A percentile compares a stretch with the other conserved stretches of the same genome.
These are phyloP conservation scores for Neofusicoccum sp. DNA, from an alignment of 2,329 filamentous ascomycete genomes.

Conservation along the genomic window DNA sequence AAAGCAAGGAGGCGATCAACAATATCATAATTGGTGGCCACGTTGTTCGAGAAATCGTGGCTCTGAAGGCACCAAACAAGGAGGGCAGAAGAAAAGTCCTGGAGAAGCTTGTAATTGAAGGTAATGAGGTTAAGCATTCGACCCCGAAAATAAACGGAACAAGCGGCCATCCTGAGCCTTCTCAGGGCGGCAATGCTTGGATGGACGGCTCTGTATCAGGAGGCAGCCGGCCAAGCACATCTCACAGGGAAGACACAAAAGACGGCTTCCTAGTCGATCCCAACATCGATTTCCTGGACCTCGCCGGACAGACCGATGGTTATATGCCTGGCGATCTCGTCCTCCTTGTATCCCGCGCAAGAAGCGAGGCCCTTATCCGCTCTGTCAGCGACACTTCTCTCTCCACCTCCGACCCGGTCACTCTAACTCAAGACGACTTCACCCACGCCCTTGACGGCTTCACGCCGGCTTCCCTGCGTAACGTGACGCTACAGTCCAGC, in stretches of 20 bases:
- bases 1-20: constrained; percentile 90
- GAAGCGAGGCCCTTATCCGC: constrained; percentile 90
- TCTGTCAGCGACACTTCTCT: constrained; percentile 58
- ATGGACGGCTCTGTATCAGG: constrained; percentile 63
- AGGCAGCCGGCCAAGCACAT: constrained; percentile 47
- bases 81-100: constrained; percentile 82
- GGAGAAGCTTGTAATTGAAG: constrained; percentile 65
- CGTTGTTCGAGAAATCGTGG: constrained; percentile 87
- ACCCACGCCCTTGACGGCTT: constrained; percentile 85
- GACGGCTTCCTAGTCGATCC: constrained; percentile 72
- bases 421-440: constrained; percentile 75
- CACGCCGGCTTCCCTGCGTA: constrained; percentile 90
- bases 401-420: constrained; percentile 48
- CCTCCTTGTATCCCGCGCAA: constrained; percentile 80
- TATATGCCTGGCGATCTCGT: constrained; percentile 97
- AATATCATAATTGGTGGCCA: constrained; percentile 89
- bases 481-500: constrained; percentile 90
- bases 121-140: neutral
- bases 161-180: neutral
- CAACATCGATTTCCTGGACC: constrained; percentile 85
- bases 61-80: constrained; percentile 89
- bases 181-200: constrained; percentile 56
- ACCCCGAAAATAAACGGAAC: constrained; percentile 23
- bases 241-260: constrained; percentile 17
- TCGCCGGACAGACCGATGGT: constrained; percentile 92